These are phyloP conservation scores for Rhazya stricta DNA, from an alignment of 257 asterid genomes.

Conservation along the genomic window DNA sequence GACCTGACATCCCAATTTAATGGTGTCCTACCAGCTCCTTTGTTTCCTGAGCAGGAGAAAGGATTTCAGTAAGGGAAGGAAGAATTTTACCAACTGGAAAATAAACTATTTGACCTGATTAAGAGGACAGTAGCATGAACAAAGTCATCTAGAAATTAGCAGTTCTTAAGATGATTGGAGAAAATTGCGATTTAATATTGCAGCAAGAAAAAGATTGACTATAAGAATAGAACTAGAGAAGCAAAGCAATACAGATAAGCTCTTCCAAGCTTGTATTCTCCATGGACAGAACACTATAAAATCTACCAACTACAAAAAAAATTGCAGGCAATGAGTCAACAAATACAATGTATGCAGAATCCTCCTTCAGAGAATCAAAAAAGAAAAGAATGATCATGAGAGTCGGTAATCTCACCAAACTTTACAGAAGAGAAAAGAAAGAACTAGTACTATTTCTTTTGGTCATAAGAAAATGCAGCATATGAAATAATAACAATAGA, in stretches of 20 bases:
- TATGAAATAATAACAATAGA: neutral
- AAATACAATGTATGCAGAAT: neutral
- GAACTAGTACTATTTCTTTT: neutral
- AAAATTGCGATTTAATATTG: neutral
- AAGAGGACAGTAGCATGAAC: neutral
- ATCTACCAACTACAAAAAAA: neutral
- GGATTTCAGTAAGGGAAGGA: neutral
- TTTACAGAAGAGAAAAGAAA: neutral
- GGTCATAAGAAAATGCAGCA: neutral
- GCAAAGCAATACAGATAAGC: neutral
- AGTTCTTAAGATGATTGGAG: neutral
- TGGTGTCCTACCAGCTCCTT: constrained; percentile 34
- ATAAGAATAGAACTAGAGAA: neutral
- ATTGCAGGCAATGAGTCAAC: neutral
- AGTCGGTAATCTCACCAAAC: neutral
- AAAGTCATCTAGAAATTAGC: neutral
- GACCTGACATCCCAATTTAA: constrained; percentile 38
- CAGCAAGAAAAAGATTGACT: neutral
- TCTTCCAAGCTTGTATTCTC: neutral
- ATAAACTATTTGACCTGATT: neutral
- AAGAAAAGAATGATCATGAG: neutral
- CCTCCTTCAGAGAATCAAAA: neutral
- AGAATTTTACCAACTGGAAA: neutral
- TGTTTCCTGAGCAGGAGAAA: constrained; percentile 27
- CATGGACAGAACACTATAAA: neutral